phyloP scores from a whole-genome alignment of 495 filamentous ascomycete species.

The Astrothelium subdiscretum region DNA sequence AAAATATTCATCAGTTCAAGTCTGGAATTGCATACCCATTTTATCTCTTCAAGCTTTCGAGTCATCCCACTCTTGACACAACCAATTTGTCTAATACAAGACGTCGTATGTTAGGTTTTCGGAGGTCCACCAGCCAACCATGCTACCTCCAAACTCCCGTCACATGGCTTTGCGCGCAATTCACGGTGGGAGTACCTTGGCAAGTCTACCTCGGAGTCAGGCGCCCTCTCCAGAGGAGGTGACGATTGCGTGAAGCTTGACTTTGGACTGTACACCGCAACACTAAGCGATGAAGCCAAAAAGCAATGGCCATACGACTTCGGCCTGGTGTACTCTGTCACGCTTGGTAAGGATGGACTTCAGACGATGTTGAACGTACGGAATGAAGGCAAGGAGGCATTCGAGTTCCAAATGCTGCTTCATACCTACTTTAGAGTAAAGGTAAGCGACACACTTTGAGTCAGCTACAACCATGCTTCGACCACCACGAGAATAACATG shows the following conservation, averaged over 20 bases:
- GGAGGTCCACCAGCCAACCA: conserved; percentile 66
- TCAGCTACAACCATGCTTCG: background rate
- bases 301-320: conserved; percentile 74
- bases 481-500: background rate
- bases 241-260: conserved; percentile 76
- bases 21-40: background rate
- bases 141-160: conserved; percentile 61
- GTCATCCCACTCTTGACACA: no score
- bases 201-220: conserved; percentile 51
- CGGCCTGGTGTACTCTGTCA: conserved; percentile 85
- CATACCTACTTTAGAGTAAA: conserved; percentile 80
- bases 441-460: conserved; percentile 38
- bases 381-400: conserved; percentile 68
- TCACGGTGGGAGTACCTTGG: conserved; percentile 67
- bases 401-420: conserved; percentile 83
- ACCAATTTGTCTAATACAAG: no score
- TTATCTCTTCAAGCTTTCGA: background rate
- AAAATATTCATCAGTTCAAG: background rate
- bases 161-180: conserved; percentile 93
- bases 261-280: conserved; percentile 70
- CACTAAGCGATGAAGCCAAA: conserved; percentile 51
- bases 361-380: conserved; percentile 75
- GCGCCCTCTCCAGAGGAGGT: conserved; percentile 25
- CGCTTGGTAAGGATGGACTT: conserved; percentile 58
- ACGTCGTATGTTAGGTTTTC: no score